Base-by-base conservation (phyloP, 305 asterid genomes). In the Fraxinus angustifolia region DNA sequence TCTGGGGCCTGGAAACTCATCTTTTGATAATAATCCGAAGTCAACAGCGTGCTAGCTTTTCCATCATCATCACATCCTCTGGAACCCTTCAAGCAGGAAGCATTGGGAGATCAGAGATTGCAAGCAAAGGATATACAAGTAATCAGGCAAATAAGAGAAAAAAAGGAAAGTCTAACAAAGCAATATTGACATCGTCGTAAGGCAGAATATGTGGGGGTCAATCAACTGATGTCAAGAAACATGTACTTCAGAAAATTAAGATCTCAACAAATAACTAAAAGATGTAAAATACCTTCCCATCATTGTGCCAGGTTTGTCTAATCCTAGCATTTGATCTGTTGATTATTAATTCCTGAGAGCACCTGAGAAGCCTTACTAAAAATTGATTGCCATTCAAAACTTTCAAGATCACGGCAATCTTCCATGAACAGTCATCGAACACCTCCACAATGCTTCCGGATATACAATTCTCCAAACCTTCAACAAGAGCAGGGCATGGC, bases 401-500 rank as follows among this genome's bases (percentile, higher is more conserved):
- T 80, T 76, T 86, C 89, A 86, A 34, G 72, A 92, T 75, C 76
- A 80, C 60, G 73, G 92, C 91, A 72, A 82, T 60, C 85, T 83
- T 91, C 93, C 96, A 91, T 3, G 90, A 80, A 83, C 28, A 71
- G 30, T 81, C 88, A 78, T 83, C 36, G 83, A 89, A 85, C 76
- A 86, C 92, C 87, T 92, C 97, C 73, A 93, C 94, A 19, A 87
- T 35, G 58, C 91, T 92, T 79, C 98, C 95, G 81, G 82, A 84
- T 28, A 73, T 35, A 78, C 80, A 88, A 79, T 77, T 77, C 65
- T 84, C 86, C 21, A 75, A 19, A 21, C 88, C 86, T 80, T 84
- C 85, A 77, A 82, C 77, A 36, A 35, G 26, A 23, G 26, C 0
- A 23, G 26, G 26, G 26, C 26, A 23, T 23, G 26, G 26, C 26